Percentiles rank a stretch among this genome's conserved stretches.
Conservation (phyloP, 176 grass and related monocot species). For the Urochloa ruziziensis region DNA sequence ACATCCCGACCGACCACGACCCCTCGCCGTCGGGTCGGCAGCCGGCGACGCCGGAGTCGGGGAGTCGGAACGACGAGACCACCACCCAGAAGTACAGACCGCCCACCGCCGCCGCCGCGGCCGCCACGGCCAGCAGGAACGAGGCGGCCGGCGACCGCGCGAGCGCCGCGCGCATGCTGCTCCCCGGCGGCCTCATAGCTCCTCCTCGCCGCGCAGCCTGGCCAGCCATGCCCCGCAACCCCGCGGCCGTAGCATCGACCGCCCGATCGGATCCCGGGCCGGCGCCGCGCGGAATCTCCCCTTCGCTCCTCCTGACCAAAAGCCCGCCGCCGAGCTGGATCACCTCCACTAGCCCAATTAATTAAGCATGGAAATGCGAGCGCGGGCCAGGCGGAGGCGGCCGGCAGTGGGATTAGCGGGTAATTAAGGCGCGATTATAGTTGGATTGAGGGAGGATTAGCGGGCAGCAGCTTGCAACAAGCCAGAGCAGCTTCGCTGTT, state of each 20-base stretch:
- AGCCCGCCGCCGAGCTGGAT: background rate
- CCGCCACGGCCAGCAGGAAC: slow-evolving; percentile 51
- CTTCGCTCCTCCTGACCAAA: background rate
- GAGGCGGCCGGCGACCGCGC: slow-evolving; percentile 39
- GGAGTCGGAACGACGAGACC: slow-evolving; percentile 69
- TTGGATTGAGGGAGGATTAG: background rate
- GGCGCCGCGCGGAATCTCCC: background rate
- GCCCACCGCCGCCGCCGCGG: slow-evolving; percentile 45
- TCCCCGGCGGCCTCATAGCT: slow-evolving; percentile 8
- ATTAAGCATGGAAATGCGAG: slow-evolving; percentile 9
- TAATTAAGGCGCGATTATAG: slow-evolving; percentile 9
- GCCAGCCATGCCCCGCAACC: slow-evolving; percentile 30
- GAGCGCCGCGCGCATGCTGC: slow-evolving; percentile 28
- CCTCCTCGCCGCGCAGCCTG: slow-evolving; percentile 36
- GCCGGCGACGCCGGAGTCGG: slow-evolving; percentile 38
- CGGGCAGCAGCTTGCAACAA: background rate
- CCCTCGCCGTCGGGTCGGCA: slow-evolving; percentile 89
- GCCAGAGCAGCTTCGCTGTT: slow-evolving; percentile 23
- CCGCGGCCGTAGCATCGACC: slow-evolving; percentile 42
- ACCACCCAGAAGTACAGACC: slow-evolving; percentile 79
- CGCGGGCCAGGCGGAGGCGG: slow-evolving; percentile 9
- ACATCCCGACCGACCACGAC: slow-evolving; percentile 87
- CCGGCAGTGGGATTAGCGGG: slow-evolving; percentile 10
- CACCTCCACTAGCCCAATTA: background rate
- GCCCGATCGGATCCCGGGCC: slow-evolving; percentile 35